Percentiles rank a stretch among this genome's conserved stretches.
These are phyloP conservation scores for Barnettozyma sucrosica DNA, from an alignment of 805 yeast genomes.

Conservation along the genomic window DNA sequence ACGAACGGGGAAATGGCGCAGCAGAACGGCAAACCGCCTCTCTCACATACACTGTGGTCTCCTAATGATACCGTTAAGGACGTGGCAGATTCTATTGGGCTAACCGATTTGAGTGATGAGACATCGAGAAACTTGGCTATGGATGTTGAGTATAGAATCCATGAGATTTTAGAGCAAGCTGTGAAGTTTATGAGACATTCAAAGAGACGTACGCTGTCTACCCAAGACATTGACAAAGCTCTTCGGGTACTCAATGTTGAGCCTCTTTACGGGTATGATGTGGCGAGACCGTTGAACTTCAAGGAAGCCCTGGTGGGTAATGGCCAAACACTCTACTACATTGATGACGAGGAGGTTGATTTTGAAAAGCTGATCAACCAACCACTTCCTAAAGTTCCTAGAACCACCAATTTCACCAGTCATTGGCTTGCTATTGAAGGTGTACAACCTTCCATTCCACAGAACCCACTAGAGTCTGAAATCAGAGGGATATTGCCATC, in stretches of 20 bases:
- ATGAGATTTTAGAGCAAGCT: constrained; percentile 93
- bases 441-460: constrained; percentile 95
- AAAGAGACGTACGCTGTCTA: constrained; percentile 73
- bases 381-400: constrained; percentile 92
- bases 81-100: constrained; percentile 88
- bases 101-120: constrained; percentile 75
- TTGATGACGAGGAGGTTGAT: constrained; percentile 90
- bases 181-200: constrained; percentile 93
- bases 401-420: constrained; percentile 87
- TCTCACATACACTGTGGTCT: constrained; percentile 92
- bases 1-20: constrained; percentile 2
- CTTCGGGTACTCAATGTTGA: constrained; percentile 84
- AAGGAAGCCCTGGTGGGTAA: constrained; percentile 85
- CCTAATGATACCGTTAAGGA: constrained; percentile 96
- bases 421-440: constrained; percentile 99
- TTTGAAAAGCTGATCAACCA: constrained; percentile 89
- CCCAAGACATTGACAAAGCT: constrained; percentile 78
- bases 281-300: constrained; percentile 61
- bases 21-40: constrained; percentile 39
- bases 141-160: constrained; percentile 98
- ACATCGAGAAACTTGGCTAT: constrained; percentile 92
- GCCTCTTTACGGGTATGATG: constrained; percentile 86
- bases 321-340: constrained; percentile 88
- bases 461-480: constrained; percentile 80
- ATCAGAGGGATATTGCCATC: constrained; percentile 72